Base-by-base conservation (phyloP, 805 yeast species). In the Yamadazyma sp. region DNA sequence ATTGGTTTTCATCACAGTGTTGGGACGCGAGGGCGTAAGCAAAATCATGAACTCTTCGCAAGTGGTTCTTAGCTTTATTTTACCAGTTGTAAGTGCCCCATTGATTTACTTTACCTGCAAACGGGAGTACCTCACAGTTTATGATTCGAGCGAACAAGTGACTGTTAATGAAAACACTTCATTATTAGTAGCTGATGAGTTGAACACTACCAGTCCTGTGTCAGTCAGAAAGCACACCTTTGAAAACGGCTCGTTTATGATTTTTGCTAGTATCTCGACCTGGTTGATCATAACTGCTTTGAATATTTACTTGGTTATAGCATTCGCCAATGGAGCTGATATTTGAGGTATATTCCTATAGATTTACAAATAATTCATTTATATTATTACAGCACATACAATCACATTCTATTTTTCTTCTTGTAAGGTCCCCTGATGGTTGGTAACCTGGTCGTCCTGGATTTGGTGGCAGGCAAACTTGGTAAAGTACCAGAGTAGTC, bases 401-500 rank as follows among this genome's bases (percentile, higher is more conserved):
- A 20, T 30, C 15, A 30, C 33, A 30, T 19, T 31, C 51, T 47
- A 35, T 54, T 52, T 44, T 55, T 62, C 51, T 64, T 66, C 49
- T 64, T 63, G 46, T 61, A 60, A 6, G 69, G 61, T 6, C 69
- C 68, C 38, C 67, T 58, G 16, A 67, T 60, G 31, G 62, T 64
- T 12, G 70, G 64, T 42, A 67, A 54, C 40, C 71, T 58, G 24
- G 44, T 22, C 6, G 44, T 32, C 23, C 46, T 52, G 2, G 43
- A 42, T 33, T 54, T 52, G 10, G 52, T 38, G 21, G 63, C 44
- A 27, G 70, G 48, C 3, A 70, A 56, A 2, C 85, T 84, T 1
- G 96, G 96, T 52, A 90, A 70, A 1, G 83, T 73, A 32, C 97
- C 97, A 24, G 75, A 64, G 53, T 86, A 89, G 47, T 82, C 86